Percentiles rank a stretch among this genome's conserved stretches.
phyloP scores from a whole-genome alignment of 108 stramenopile genomes.

The Cyclotella sp. region DNA sequence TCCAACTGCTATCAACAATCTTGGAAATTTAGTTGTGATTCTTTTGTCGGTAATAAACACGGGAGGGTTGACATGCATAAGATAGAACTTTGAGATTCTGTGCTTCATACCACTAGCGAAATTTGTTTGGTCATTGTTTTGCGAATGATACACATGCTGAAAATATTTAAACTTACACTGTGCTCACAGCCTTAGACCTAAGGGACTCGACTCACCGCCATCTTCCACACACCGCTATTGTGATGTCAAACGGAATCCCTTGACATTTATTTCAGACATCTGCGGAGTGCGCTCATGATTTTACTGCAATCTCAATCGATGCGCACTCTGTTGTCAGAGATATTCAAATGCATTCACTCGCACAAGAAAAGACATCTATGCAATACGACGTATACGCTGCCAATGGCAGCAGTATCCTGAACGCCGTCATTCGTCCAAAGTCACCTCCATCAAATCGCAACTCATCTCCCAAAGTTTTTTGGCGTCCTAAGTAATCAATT shows the following conservation, averaged over 20 bases:
- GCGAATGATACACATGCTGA: neutral
- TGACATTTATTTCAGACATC: too few species aligned
- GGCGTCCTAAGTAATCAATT: constrained; percentile 12
- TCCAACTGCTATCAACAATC: neutral
- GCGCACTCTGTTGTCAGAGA: too few species aligned
- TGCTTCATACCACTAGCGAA: too few species aligned
- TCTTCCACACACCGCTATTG: too few species aligned
- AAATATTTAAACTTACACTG: neutral
- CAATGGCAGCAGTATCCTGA: neutral
- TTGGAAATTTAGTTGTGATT: neutral
- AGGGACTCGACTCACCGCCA: too few species aligned
- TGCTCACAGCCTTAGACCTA: too few species aligned
- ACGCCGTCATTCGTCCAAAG: neutral
- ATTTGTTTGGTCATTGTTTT: neutral
- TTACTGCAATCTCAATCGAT: too few species aligned
- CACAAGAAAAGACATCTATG: neutral
- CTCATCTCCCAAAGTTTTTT: constrained; percentile 48
- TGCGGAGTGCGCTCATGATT: too few species aligned
- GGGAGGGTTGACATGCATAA: neutral
- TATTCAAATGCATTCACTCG: too few species aligned
- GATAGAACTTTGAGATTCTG: neutral
- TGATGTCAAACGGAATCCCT: too few species aligned
- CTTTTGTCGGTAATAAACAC: neutral
- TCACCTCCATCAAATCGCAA: constrained; percentile 34
- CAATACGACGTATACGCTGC: neutral